Percentiles rank a stretch among this genome's conserved stretches.
phyloP scores from a whole-genome alignment of 805 yeast species.

The Isabelozyma gotoi region DNA sequence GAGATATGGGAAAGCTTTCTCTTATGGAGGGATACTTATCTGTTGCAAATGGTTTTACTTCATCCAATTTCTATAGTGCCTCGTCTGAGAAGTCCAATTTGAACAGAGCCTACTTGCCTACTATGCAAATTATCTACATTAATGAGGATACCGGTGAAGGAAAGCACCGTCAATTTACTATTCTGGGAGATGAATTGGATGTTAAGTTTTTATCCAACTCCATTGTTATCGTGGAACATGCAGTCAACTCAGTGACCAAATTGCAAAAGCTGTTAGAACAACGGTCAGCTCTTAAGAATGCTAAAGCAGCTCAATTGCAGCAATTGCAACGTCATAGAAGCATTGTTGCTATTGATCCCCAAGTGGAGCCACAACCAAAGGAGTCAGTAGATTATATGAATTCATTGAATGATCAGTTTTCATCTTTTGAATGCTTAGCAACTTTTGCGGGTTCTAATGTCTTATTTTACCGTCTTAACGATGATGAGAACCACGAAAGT shows the following conservation, averaged over 20 bases:
- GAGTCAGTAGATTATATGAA: slow-evolving; percentile 6
- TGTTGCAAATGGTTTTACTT: slow-evolving; percentile 60
- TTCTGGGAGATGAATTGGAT: slow-evolving; percentile 70
- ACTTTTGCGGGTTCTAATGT: slow-evolving; percentile 72
- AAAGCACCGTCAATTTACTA: slow-evolving; percentile 46
- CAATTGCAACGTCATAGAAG: background rate
- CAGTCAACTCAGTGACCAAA: slow-evolving; percentile 45
- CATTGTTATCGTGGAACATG: slow-evolving; percentile 52
- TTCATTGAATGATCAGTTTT: slow-evolving; percentile 19
- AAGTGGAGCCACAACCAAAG: slow-evolving; percentile 5
- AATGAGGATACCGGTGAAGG: slow-evolving; percentile 24
- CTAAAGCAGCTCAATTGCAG: background rate
- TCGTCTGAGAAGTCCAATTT: slow-evolving; percentile 46
- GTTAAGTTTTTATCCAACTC: slow-evolving; percentile 61
- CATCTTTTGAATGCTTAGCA: slow-evolving; percentile 50
- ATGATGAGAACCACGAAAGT: slow-evolving; percentile 30
- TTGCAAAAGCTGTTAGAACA: slow-evolving; percentile 36
- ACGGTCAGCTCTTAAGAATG: slow-evolving; percentile 10
- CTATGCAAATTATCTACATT: slow-evolving; percentile 57
- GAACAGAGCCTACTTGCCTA: slow-evolving; percentile 69
- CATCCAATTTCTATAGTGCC: slow-evolving; percentile 48
- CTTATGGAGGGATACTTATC: slow-evolving; percentile 69
- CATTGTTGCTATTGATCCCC: slow-evolving; percentile 3
- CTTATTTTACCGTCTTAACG: slow-evolving; percentile 43
- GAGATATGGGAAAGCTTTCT: slow-evolving; percentile 63